phyloP scores from a whole-genome alignment of 1,284 basidiomycete species.

The Sanguinoderma infundibulare region DNA sequence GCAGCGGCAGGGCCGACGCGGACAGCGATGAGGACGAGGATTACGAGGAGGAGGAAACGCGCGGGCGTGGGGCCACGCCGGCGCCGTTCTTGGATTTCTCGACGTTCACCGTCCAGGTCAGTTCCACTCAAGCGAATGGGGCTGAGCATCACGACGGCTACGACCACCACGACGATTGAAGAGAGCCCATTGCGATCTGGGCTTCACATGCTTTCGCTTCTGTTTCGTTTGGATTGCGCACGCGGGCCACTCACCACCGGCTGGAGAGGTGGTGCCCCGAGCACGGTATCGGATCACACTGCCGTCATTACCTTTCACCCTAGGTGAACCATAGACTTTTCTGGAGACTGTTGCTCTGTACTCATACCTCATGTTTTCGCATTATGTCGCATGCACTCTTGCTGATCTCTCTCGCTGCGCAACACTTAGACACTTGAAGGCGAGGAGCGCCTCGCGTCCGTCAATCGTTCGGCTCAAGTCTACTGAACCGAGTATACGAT shows the following conservation, averaged over 20 bases:
- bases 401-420: background rate
- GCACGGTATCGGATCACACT: background rate
- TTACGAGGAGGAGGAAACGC: background rate
- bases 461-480: background rate
- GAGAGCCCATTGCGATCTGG: background rate
- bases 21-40: background rate
- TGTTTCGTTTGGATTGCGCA: too few species aligned
- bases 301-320: too few species aligned
- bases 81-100: slow-evolving; percentile 16
- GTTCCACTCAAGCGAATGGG: slow-evolving; percentile 1
- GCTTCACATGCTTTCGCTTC: background rate
- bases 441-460: background rate
- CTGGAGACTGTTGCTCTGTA: too few species aligned
- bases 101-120: slow-evolving; percentile 20
- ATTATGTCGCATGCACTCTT: background rate
- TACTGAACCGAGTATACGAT: too few species aligned
- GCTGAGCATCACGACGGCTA: too few species aligned
- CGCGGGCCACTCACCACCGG: too few species aligned
- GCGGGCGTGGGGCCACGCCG: background rate
- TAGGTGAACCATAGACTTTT: too few species aligned
- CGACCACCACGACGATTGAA: too few species aligned
- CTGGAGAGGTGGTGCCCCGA: too few species aligned
- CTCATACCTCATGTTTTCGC: too few species aligned
- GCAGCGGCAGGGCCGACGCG: background rate
- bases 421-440: slow-evolving; percentile 3